Percentiles rank a stretch among this genome's conserved stretches.
Conservation (phyloP, 1,284 basidiomycete species). For the Meripilus lineatus region DNA sequence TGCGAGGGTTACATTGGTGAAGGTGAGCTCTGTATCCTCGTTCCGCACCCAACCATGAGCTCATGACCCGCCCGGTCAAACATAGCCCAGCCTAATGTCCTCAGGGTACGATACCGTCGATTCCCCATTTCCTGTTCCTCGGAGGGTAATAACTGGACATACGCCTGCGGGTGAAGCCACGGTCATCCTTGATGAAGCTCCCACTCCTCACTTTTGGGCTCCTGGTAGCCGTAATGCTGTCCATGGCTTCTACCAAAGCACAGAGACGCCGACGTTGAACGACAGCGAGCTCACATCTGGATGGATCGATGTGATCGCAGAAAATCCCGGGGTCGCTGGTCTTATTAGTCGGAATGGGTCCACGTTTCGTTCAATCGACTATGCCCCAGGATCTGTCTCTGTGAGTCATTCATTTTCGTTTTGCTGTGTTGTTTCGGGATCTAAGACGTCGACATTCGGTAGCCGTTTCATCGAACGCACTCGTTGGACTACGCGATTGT, state of each 20-base stretch:
- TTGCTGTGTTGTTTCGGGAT: too few species aligned
- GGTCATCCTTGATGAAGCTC: conserved; percentile 14
- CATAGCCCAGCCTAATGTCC: too few species aligned
- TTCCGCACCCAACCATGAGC: too few species aligned
- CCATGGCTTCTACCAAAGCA: conserved; percentile 15
- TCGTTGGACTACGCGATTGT: conserved; percentile 21
- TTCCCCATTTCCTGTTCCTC: not conserved
- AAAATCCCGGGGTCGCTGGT: conserved; percentile 2
- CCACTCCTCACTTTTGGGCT: conserved; percentile 9
- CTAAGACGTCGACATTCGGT: not conserved
- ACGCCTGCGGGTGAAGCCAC: conserved; percentile 8
- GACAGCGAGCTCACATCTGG: conserved; percentile 15
- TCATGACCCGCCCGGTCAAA: too few species aligned
- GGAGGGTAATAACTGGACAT: conserved; percentile 9
- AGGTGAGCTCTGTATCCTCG: too few species aligned
- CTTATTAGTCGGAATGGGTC: conserved; percentile 13
- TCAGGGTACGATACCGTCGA: too few species aligned
- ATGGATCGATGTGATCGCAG: conserved; percentile 16
- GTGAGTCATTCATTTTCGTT: conserved; percentile 8
- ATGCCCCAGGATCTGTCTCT: conserved; percentile 14
- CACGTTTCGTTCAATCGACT: conserved; percentile 16
- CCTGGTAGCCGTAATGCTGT: conserved; percentile 9
- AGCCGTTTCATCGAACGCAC: conserved; percentile 19
- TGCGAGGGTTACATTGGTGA: too few species aligned
- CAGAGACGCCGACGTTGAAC: conserved; percentile 14